Evolutionary conservation across 1,284 basidiomycete species (phyloP), one percentile per base, ranked within the genome.

Genomic region (Papiliotrema laurentii): DNA sequence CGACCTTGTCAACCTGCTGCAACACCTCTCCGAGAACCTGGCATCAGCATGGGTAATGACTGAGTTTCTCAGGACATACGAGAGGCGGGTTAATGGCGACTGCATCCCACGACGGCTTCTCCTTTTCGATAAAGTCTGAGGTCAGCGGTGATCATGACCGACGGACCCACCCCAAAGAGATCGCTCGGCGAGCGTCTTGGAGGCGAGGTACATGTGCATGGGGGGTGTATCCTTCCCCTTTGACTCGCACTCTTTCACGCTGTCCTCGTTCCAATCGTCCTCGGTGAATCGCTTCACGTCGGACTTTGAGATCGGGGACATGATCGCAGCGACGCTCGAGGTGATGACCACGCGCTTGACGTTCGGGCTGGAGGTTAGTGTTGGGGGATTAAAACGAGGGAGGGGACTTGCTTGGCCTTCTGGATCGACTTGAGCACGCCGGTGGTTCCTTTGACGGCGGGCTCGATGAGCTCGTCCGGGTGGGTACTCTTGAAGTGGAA

Each of bases 271-370:
- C 86, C 86, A 89, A 65, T 85, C 79, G n/a, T 58, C 51, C 50
- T 71, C 68, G 39, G 65, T 66, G 58, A 63, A 68, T 18, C 21
- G 41, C 27, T 13, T 31, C 18, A 27, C 41, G 4, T 54, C 47
- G 11, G 55, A 4, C 41, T 46, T 46, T 55, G 61, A 50, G 27
- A 45, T 51, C 36, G 43, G 46, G 42, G 38, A 51, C 34, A 79
- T 53, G 49, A 84, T 69, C 3, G 82, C 70, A 0, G 79, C 81
- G 37, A 74, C 76, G 26, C 46, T 0, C 85, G 51, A 55, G 0
- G 83, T 85, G 50, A 88, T 71, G 43, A 89, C 81, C 36, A 89
- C 75, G 2, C 86, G 80, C 64, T 82, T 79, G 49, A 87, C 75
- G 19, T 66, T 56, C 21, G 77, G 61, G 52, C 77, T 70, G 49